Conservation (phyloP, 495 filamentous ascomycete genomes). For the Xylaria scruposa region DNA sequence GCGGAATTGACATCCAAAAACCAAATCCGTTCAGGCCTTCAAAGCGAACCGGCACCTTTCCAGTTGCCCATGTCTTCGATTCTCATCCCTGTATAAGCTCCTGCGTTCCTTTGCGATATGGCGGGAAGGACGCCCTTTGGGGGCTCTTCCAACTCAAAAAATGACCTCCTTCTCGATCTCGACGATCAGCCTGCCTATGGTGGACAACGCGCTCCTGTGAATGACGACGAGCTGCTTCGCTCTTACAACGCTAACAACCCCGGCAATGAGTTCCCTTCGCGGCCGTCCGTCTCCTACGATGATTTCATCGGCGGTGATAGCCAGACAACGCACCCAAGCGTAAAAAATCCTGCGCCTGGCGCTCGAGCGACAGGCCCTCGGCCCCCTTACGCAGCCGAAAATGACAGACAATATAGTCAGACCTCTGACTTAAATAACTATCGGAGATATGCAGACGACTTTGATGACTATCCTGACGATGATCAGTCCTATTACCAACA, state of each 20-base stretch:
- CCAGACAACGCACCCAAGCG: slow-evolving; percentile 49
- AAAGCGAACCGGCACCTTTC: slow-evolving; percentile 19
- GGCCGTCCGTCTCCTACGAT: slow-evolving; percentile 92
- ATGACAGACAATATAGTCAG: slow-evolving; percentile 73
- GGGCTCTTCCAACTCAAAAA: slow-evolving; percentile 63
- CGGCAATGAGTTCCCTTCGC: slow-evolving; percentile 63
- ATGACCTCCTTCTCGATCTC: slow-evolving; percentile 79
- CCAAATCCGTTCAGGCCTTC: slow-evolving; percentile 15
- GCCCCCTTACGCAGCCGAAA: slow-evolving; percentile 65
- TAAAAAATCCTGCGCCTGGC: slow-evolving; percentile 49
- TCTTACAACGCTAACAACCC: slow-evolving; percentile 57
- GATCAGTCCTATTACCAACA: slow-evolving; percentile 71
- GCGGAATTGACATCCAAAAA: slow-evolving; percentile 23
- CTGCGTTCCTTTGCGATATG: slow-evolving; percentile 59
- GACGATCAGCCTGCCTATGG: slow-evolving; percentile 74
- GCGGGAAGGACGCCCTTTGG: slow-evolving; percentile 67
- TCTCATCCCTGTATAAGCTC: slow-evolving; percentile 40
- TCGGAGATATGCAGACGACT: slow-evolving; percentile 86
- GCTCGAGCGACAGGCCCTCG: slow-evolving; percentile 51
- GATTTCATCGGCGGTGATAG: slow-evolving; percentile 78
- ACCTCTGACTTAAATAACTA: slow-evolving; percentile 85
- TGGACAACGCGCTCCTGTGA: slow-evolving; percentile 73
- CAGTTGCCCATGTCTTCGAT: slow-evolving; percentile 39
- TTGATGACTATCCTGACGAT: slow-evolving; percentile 78
- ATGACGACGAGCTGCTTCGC: slow-evolving; percentile 77